Evolutionary conservation across 208 protist genomes (phyloP), one percentile per base, ranked within the genome.

Genomic region (Acanthamoeba healyi): DNA sequence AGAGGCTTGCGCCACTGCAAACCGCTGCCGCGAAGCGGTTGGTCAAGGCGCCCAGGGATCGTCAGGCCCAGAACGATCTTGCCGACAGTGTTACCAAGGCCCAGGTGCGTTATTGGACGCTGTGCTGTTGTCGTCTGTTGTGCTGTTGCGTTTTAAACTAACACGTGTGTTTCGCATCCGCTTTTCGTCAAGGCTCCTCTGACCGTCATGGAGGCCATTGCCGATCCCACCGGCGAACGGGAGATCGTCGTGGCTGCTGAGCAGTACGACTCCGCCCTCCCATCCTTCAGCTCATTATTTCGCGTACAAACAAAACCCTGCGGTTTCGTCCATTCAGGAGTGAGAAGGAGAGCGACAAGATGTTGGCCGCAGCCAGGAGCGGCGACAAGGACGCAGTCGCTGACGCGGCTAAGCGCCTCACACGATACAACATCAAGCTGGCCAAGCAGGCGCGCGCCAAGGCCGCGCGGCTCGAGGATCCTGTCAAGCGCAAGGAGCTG

Each of bases 371-470:
- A 2, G 86, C 86, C 34, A 92, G 72, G 56, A 24, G 7, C 26
- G 86, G 86, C 61, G 56, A 92, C 32, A 92, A 72, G 34, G 29
- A 65, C 17, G 15, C 51, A 34, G 54, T 92, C 56, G 54, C 44
- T 24, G 34, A 92, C 17, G 86, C 61, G 24, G 86, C 86, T 17
- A 63, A 92, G 40, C 32, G 58, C 22, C 56, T 92, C n/a, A 36
- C 17, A 4, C 51, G 61, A 4, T 15, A n/a, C 32, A 63, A 92
- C 61, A 74, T 51, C 36, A 72, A 92, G 86, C 15, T 92, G 61
- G 58, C 46, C 86, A 92, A 92, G 56, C 86, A 92, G 22, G 86
- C 54, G 1, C 51, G 86, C 32, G 86, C 86, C 29, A 63, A 42
- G 32, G 86, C 86, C 34, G 26, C 24, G 34, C 32, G 42, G 7